Evolutionary conservation across 805 yeast genomes (phyloP), one percentile per base, ranked within the genome.

Genomic region (Schizosaccharomyces lindneri): DNA sequence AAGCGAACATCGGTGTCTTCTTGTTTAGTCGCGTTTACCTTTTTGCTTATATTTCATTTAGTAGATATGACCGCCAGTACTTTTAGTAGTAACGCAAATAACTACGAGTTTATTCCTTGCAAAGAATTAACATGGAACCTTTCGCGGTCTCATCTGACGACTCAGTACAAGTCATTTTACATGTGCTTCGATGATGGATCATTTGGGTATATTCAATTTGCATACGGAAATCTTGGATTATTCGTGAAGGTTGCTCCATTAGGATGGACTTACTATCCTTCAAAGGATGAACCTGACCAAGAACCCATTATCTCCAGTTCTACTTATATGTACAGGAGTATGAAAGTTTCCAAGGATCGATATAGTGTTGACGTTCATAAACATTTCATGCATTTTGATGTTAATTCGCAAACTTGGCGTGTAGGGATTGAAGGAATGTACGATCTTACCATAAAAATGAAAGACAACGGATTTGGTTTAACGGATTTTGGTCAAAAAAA

Each of bases 191-290:
- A 59, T 19, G 61, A 59, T 32, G 55, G 55, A 15, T 43, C 55
- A 9, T 43, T 31, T 48, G 61, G 61, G 36, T 59, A 43, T 43
- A n/a, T 31, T 46, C 61, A 59, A 32, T 24, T 59, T 31, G 61
- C 61, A 6, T 59, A 43, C 27, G 61, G 61, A 21, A 59, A 59
- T n/a, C 55, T 59, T n/a, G 61, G 61, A 17, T 27, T 59, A n/a
- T 19, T 41, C 19, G 36, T 59, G 13, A 59, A 59, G 19, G 61
- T 59, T 43, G 27, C 61, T 11, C 61, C 61, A 13, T 29, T 59
- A 29, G 61, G 55, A 17, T 59, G 48, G 39, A 59, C 61, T n/a
- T 59, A 39, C 36, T 59, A 59, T 32, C 57, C 57, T 19, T 17
- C 36, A 24, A 21, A 21, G 4, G n/a, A 21, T 21, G 31, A 59